Conservation (phyloP, 2,329 filamentous ascomycete species). For the Dissoconium aciculare region DNA sequence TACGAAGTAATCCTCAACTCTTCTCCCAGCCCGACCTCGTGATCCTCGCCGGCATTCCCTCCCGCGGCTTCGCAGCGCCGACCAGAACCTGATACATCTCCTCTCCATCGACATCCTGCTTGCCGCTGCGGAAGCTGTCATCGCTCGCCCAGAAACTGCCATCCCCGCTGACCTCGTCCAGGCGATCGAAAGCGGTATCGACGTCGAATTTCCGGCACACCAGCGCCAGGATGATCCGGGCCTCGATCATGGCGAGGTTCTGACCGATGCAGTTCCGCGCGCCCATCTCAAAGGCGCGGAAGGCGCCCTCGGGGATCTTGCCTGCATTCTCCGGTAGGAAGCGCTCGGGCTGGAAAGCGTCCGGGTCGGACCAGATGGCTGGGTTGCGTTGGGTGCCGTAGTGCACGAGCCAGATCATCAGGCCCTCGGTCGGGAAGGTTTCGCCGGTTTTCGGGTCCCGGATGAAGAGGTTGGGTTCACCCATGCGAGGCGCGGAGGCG, state of each 20-base stretch:
- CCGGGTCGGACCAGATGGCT: conserved; percentile 26
- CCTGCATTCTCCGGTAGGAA: conserved; percentile 23
- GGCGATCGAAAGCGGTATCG: conserved; percentile 23
- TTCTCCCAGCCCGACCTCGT: neutral
- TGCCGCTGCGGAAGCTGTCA: conserved; percentile 10
- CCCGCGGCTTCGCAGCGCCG: conserved; percentile 19
- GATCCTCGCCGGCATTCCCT: conserved; percentile 18
- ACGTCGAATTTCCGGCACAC: conserved; percentile 37
- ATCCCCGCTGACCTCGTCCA: conserved; percentile 19
- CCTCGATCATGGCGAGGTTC: conserved; percentile 37
- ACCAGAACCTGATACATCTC: conserved; percentile 18
- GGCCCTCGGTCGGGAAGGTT: conserved; percentile 29
- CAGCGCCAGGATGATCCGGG: conserved; percentile 35
- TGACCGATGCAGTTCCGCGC: conserved; percentile 41
- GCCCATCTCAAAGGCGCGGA: conserved; percentile 40
- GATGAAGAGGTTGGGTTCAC: conserved; percentile 22
- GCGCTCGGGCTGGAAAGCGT: conserved; percentile 35
- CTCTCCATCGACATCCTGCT: conserved; percentile 17
- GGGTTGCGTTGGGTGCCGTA: conserved; percentile 23
- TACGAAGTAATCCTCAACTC: too few relatives aligned
- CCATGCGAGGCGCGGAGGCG: conserved; percentile 28
- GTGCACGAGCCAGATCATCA: conserved; percentile 29
- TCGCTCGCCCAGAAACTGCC: conserved; percentile 20
- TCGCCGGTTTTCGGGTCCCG: conserved; percentile 28
- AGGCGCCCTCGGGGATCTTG: conserved; percentile 31